A percentile compares a stretch with the other conserved stretches of the same genome.
Evolutionary conservation across 2,329 filamentous ascomycete genomes (phyloP).

Genomic region (Colletotrichum orchidophilum): DNA sequence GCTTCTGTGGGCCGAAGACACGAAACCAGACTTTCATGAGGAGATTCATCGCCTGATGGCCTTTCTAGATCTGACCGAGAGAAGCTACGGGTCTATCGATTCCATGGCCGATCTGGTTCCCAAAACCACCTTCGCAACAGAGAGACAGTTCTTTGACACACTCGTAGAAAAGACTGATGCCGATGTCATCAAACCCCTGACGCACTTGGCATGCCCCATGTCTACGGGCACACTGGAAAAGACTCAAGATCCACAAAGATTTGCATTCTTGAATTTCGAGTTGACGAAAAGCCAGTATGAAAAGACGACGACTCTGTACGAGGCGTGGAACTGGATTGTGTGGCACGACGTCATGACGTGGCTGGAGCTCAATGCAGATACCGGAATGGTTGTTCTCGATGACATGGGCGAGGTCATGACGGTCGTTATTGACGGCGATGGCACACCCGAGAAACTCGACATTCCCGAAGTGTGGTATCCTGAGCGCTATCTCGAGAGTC

Average conservation of each 20-base stretch:
- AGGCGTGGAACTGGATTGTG: conserved; percentile 58
- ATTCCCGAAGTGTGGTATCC: conserved; percentile 63
- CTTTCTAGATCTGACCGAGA: conserved; percentile 68
- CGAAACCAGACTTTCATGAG: conserved; percentile 53
- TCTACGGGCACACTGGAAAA: conserved; percentile 43
- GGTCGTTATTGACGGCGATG: conserved; percentile 54
- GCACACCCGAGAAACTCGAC: conserved; percentile 54
- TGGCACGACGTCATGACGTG: conserved; percentile 55
- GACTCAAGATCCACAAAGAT: conserved; percentile 43
- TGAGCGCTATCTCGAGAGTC: conserved; percentile 60
- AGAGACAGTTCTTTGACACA: conserved; percentile 56
- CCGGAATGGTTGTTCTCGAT: conserved; percentile 55
- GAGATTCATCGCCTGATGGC: conserved; percentile 71
- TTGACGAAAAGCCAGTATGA: conserved; percentile 47
- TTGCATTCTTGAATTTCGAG: conserved; percentile 54
- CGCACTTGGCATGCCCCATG: conserved; percentile 41
- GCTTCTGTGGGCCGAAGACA: conserved; percentile 42
- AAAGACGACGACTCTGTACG: conserved; percentile 55
- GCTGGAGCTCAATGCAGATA: conserved; percentile 45
- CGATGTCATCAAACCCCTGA: conserved; percentile 42
- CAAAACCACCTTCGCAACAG: conserved; percentile 44
- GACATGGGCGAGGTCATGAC: conserved; percentile 60
- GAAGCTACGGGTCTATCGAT: conserved; percentile 67
- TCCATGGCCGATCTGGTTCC: conserved; percentile 52
- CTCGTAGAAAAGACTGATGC: conserved; percentile 39